Evolutionary conservation across 805 yeast species (phyloP).

Genomic region (Wickerhamomyces kurtzmanii): DNA sequence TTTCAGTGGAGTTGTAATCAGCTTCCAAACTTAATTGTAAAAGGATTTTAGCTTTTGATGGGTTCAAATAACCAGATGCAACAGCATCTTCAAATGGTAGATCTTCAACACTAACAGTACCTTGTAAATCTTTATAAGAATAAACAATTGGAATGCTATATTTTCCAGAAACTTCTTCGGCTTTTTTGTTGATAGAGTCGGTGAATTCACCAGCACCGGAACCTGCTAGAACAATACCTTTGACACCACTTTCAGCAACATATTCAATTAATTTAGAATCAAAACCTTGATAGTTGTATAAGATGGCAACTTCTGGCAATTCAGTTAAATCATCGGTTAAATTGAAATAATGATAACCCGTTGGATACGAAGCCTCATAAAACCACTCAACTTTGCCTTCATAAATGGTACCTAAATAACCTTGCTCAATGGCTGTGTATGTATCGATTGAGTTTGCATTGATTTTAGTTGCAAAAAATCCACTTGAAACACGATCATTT

Average conservation of each 20-base stretch:
- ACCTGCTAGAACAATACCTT: slow-evolving; percentile 38
- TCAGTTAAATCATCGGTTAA: slow-evolving; percentile 4
- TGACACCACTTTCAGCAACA: slow-evolving; percentile 20
- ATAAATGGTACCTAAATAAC: slow-evolving; percentile 36
- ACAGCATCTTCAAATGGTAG: slow-evolving; percentile 21
- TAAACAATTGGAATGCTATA: slow-evolving; percentile 32
- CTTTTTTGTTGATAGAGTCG: slow-evolving; percentile 21
- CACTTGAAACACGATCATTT: slow-evolving; percentile 39
- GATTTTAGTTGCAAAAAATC: slow-evolving; percentile 39
- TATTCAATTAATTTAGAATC: slow-evolving; percentile 25
- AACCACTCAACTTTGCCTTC: slow-evolving; percentile 35
- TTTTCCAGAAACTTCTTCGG: slow-evolving; percentile 20
- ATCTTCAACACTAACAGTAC: slow-evolving; percentile 35
- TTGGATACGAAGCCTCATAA: slow-evolving; percentile 4
- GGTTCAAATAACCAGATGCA: slow-evolving; percentile 43
- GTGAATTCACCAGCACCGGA: slow-evolving; percentile 36
- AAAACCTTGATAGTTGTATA: slow-evolving; percentile 36
- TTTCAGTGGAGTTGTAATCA: slow-evolving; percentile 25
- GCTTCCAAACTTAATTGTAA: slow-evolving; percentile 38
- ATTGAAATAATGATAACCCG: slow-evolving; percentile 2
- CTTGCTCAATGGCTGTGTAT: slow-evolving; percentile 40
- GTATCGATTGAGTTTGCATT: slow-evolving; percentile 41
- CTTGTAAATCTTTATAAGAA: slow-evolving; percentile 38
- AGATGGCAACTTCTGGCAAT: slow-evolving; percentile 27
- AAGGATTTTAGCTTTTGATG: slow-evolving; percentile 38